Evolutionary conservation across 495 filamentous ascomycete genomes (phyloP).

Genomic region (Talaromyces stipitatus): DNA sequence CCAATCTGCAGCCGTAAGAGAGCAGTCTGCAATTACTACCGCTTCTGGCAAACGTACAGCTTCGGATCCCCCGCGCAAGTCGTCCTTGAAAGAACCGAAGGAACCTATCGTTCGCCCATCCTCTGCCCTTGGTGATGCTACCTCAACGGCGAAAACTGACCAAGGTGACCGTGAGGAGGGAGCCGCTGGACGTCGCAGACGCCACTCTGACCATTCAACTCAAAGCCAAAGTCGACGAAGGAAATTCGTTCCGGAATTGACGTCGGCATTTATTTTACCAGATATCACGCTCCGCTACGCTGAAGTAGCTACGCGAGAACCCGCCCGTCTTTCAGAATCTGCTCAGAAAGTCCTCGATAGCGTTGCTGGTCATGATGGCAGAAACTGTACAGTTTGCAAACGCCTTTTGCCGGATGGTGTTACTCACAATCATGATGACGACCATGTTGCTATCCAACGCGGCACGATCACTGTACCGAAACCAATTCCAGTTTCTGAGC

Average conservation of each 20-base stretch:
- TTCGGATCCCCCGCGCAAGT: slow-evolving; percentile 33
- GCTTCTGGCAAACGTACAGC: slow-evolving; percentile 30
- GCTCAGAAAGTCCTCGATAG: slow-evolving; percentile 52
- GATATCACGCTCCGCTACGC: slow-evolving; percentile 53
- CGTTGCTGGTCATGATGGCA: slow-evolving; percentile 55
- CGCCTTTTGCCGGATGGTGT: slow-evolving; percentile 42
- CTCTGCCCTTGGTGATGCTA: slow-evolving; percentile 31
- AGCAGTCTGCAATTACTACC: slow-evolving; percentile 23
- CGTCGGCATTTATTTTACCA: slow-evolving; percentile 71
- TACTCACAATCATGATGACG: slow-evolving; percentile 22
- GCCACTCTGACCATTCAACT: slow-evolving; percentile 40
- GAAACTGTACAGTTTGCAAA: slow-evolving; percentile 69
- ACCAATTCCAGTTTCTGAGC: slow-evolving; percentile 65
- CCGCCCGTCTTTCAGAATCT: slow-evolving; percentile 32
- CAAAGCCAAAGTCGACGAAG: slow-evolving; percentile 24
- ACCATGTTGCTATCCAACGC: slow-evolving; percentile 20
- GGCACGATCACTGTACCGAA: slow-evolving; percentile 56
- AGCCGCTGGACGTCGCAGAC: slow-evolving; percentile 29
- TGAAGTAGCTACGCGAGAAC: slow-evolving; percentile 24
- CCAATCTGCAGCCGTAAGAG: slow-evolving; percentile 22
- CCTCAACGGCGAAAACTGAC: slow-evolving; percentile 19
- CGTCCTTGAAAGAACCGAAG: slow-evolving; percentile 37
- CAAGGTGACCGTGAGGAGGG: slow-evolving; percentile 22
- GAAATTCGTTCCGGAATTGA: slow-evolving; percentile 53
- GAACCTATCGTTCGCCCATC: slow-evolving; percentile 23